Base-by-base conservation (phyloP, 1,284 basidiomycete genomes). In the Fereydounia khargensis region DNA sequence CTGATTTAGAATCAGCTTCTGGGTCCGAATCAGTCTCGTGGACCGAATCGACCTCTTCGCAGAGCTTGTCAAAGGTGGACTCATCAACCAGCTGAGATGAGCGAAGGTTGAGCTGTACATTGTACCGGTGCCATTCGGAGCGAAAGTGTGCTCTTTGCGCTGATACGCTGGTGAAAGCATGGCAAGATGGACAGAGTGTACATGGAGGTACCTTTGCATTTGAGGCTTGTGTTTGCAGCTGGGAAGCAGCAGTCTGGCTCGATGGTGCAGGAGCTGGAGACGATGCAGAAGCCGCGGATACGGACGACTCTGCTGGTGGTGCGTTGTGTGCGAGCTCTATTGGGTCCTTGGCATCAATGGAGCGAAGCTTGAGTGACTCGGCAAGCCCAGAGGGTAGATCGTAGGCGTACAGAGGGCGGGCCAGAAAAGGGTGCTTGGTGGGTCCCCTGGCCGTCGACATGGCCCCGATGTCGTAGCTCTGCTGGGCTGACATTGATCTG, bases 81-180 rank as follows among this genome's bases (percentile, higher is more conserved):
- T 52, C 48, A 0, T 49, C 44, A n/a, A 60, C 55, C 1, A 62
- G 51, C 3, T 50, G 22, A 2, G 38, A 33, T 13, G 18, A 36
- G 14, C 55, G 53, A 3, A 60, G 41, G 28, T 45, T 53, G 22
- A 70, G 50, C 77, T 94, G 95, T 54, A 92, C 88, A 73, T 98
- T 98, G 79, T 95, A 97, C 42, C 91, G 82, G 81, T 98, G 94
- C 94, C 94, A 97, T 77, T 97, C 92, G 21, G 89, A 89, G 67
- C 86, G 85, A 76, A 90, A 96, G 77, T 98, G 94, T 1, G 80
- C 77, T 35, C 92, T 82, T 71, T 96, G 91, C 42, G 88, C 86
- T 22, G 88, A 83, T 3, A 94, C 83, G 42, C 86, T 84, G 10
- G 80, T 67, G 56, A 97, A 96, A 0, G 78, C 70, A 2, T 82